These are phyloP conservation scores for Podila verticillata DNA, from an alignment of 192 early-diverging fungal genomes.

Conservation along the genomic window DNA sequence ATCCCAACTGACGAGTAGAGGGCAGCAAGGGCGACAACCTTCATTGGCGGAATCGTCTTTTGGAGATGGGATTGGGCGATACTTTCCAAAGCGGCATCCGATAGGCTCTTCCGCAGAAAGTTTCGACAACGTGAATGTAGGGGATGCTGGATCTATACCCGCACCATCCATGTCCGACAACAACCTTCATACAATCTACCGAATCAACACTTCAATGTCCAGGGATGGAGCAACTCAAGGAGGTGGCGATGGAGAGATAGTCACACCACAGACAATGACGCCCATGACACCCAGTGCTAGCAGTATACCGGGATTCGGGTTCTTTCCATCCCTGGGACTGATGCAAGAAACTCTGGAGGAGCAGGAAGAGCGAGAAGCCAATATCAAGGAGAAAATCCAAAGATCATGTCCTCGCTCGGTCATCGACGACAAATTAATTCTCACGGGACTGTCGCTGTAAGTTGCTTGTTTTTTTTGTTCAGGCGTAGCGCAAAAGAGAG, in stretches of 20 bases:
- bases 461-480: background rate
- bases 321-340: slow-evolving; percentile 15
- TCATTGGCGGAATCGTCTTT: slow-evolving; percentile 33
- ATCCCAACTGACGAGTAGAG: background rate
- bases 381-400: slow-evolving; percentile 34
- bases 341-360: slow-evolving; percentile 37
- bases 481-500: background rate
- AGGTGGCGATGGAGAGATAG: background rate
- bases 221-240: no score
- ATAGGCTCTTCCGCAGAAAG: slow-evolving; percentile 20
- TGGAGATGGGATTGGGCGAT: slow-evolving; percentile 37
- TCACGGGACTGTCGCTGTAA: slow-evolving; percentile 33
- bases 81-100: slow-evolving; percentile 27
- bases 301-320: slow-evolving; percentile 22
- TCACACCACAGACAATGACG: background rate
- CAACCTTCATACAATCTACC: background rate
- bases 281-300: slow-evolving; percentile 15
- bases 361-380: slow-evolving; percentile 26
- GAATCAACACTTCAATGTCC: no score
- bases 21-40: slow-evolving; percentile 15
- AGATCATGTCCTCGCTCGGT: slow-evolving; percentile 29
- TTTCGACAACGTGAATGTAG: slow-evolving; percentile 18
- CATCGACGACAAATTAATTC: slow-evolving; percentile 30
- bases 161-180: slow-evolving; percentile 3
- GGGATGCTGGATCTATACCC: background rate